Evolutionary conservation across 2,329 filamentous ascomycete species (phyloP).

Genomic region (Cylindrodendrum hubeiense): DNA sequence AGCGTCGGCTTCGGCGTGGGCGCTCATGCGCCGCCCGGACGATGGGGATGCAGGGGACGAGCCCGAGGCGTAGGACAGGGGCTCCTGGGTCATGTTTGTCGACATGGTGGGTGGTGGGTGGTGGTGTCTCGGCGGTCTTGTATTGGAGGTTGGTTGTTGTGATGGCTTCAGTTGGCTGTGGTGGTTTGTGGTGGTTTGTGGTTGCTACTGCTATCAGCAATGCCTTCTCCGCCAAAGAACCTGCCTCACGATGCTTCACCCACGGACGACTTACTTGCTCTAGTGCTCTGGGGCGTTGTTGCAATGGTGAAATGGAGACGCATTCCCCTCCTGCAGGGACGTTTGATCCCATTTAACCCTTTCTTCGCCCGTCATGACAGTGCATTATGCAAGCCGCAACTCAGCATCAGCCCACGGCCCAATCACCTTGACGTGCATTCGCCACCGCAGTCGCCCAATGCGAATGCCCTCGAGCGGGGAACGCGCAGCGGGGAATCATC

Average conservation of each 20-base stretch:
- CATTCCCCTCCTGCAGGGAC: background rate
- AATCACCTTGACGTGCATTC: background rate
- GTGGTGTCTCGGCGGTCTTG: too few relatives aligned
- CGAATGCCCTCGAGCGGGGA: background rate
- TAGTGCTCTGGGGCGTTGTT: background rate
- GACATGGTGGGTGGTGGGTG: slow-evolving; percentile 1
- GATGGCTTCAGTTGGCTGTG: background rate
- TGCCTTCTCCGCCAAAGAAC: too few relatives aligned
- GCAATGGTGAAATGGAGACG: background rate
- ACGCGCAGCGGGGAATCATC: background rate
- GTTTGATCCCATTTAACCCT: background rate
- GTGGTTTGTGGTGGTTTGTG: background rate
- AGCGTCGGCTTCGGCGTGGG: slow-evolving; percentile 43
- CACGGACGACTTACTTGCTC: background rate
- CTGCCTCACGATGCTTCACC: background rate
- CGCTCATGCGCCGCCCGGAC: slow-evolving; percentile 25
- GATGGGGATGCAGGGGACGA: background rate
- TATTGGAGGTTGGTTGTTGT: background rate
- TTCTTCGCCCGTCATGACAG: background rate
- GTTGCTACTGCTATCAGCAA: background rate
- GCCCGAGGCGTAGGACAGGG: slow-evolving; percentile 1
- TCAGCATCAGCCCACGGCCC: background rate
- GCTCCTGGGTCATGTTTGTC: background rate
- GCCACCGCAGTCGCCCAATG: background rate
- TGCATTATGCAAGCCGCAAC: background rate